phyloP scores from a whole-genome alignment of 192 early-diverging fungal genomes.

The Backusella sp. region DNA sequence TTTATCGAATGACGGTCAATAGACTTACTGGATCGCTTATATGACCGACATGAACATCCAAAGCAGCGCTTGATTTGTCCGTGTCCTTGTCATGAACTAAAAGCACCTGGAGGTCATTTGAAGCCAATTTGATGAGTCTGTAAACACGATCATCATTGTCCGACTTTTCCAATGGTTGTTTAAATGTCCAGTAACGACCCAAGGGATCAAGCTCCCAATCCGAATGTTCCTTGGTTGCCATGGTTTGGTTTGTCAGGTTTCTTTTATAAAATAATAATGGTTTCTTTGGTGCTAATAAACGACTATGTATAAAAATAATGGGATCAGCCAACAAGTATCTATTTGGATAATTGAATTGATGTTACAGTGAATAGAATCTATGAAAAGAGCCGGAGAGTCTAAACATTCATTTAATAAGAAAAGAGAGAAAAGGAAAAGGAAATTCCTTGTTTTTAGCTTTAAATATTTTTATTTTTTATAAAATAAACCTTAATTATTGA shows the following conservation, averaged over 20 bases:
- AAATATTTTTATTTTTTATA: not conserved
- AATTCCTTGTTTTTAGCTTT: not conserved
- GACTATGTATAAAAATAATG: not conserved
- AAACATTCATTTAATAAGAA: not conserved
- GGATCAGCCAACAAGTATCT: too few relatives aligned
- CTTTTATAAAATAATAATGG: not conserved
- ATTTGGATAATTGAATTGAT: not conserved
- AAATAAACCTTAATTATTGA: not conserved
- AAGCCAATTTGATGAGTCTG: conserved; percentile 48
- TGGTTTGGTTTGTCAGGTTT: not conserved
- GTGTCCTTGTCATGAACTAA: conserved; percentile 68
- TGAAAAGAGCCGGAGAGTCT: not conserved
- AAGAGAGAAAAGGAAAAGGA: not conserved
- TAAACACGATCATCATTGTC: conserved; percentile 62
- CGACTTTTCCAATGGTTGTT: conserved; percentile 43
- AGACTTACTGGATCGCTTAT: conserved; percentile 68
- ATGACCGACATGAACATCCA: conserved; percentile 83
- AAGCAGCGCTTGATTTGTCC: conserved; percentile 72
- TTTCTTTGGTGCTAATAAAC: not conserved
- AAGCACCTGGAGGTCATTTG: conserved; percentile 65
- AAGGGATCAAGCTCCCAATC: conserved; percentile 19
- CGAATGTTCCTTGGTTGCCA: not conserved
- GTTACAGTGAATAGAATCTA: not conserved
- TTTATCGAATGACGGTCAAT: too few relatives aligned
- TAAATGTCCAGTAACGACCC: conserved; percentile 35